phyloP scores from a whole-genome alignment of 2,329 filamentous ascomycete species.

The Paracoccidioides brasiliensis region DNA sequence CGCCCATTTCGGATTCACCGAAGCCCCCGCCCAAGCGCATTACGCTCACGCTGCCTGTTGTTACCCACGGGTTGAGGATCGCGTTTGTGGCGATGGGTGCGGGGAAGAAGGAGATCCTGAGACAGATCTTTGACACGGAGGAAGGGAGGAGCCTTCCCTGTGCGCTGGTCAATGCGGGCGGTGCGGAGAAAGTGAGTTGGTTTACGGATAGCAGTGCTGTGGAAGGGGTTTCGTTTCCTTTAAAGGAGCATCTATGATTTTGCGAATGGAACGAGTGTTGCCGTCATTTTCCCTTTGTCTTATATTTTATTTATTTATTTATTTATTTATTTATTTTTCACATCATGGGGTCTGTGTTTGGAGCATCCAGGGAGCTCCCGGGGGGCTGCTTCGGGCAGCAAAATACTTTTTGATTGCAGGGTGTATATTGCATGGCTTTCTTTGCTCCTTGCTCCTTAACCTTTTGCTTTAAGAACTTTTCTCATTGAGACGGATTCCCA shows the following conservation, averaged over 20 bases:
- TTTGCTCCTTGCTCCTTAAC: no score
- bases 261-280: no score
- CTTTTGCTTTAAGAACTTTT: no score
- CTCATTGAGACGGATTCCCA: no score
- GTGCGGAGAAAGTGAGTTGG: constrained; percentile 82
- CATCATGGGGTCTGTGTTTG: no score
- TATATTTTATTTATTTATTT: no score
- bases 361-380: no score
- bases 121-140: constrained; percentile 74
- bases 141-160: constrained; percentile 65
- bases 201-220: constrained; percentile 81
- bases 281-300: no score
- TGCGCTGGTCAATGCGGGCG: constrained; percentile 71
- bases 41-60: constrained; percentile 81
- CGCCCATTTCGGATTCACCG: constrained; percentile 80
- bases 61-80: constrained; percentile 72
- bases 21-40: constrained; percentile 88
- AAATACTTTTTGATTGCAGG: no score
- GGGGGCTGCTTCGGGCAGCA: no score
- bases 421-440: no score
- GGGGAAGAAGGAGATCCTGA: constrained; percentile 83
- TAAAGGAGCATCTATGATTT: constrained; percentile 51
- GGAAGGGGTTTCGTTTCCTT: constrained; percentile 70
- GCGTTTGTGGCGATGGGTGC: constrained; percentile 84
- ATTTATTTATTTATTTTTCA: no score